phyloP scores from a whole-genome alignment of 2,329 filamentous ascomycete genomes.

The Stylonectria norvegica region DNA sequence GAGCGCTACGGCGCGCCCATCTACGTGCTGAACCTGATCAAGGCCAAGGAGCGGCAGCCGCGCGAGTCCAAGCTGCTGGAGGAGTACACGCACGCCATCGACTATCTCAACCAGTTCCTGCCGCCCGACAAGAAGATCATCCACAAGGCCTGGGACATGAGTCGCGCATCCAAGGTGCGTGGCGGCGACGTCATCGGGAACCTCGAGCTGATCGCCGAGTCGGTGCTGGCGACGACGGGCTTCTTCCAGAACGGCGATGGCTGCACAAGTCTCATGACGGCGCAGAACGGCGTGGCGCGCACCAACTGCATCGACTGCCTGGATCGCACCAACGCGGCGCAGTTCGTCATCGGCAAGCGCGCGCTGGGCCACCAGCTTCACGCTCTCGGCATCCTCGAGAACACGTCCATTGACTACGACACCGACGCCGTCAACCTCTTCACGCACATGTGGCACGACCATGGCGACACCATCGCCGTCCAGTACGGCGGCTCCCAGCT shows the following conservation, averaged over 20 bases:
- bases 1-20: slow-evolving; percentile 88
- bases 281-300: slow-evolving; percentile 88
- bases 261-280: slow-evolving; percentile 56
- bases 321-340: slow-evolving; percentile 93
- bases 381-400: slow-evolving; percentile 80
- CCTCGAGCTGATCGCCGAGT: slow-evolving; percentile 83
- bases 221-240: slow-evolving; percentile 78
- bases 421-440: slow-evolving; percentile 95
- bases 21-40: slow-evolving; percentile 88
- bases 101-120: slow-evolving; percentile 92
- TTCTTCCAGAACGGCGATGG: slow-evolving; percentile 93
- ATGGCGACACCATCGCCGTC: slow-evolving; percentile 95
- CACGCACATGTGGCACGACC: slow-evolving; percentile 97
- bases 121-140: slow-evolving; percentile 81
- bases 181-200: slow-evolving; percentile 94
- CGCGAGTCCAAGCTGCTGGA: slow-evolving; percentile 86
- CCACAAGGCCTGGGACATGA: slow-evolving; percentile 98
- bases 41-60: slow-evolving; percentile 81
- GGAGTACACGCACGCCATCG: slow-evolving; percentile 82
- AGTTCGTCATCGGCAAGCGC: slow-evolving; percentile 95
- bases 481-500: slow-evolving; percentile 97
- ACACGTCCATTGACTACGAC: slow-evolving; percentile 81
- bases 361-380: slow-evolving; percentile 90
- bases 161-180: slow-evolving; percentile 83
- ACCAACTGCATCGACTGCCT: slow-evolving; percentile 99